Percentiles rank a stretch among this genome's conserved stretches.
These are phyloP conservation scores for Porogramme epimiltina DNA, from an alignment of 1,284 basidiomycete species.

Conservation along the genomic window DNA sequence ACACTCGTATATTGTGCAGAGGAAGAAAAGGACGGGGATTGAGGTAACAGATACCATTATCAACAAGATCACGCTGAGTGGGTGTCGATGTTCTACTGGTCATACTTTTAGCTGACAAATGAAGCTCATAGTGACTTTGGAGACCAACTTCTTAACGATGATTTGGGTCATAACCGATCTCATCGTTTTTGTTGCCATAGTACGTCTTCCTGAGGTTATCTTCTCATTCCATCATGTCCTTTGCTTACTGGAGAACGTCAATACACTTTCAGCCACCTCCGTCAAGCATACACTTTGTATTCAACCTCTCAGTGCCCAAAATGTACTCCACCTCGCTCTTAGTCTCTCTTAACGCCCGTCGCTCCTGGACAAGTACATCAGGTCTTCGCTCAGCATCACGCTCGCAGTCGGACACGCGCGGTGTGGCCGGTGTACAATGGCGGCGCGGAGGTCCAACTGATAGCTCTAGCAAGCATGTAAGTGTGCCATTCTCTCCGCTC, in stretches of 20 bases:
- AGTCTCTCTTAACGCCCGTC: conserved; percentile 33
- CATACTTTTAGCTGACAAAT: too few species aligned
- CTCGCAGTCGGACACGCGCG: neutral
- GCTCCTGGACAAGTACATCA: conserved; percentile 27
- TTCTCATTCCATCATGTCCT: neutral
- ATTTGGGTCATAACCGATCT: conserved; percentile 12
- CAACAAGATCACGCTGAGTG: conserved; percentile 38
- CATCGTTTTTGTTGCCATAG: conserved; percentile 5
- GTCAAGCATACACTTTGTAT: conserved; percentile 29
- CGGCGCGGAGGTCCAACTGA: neutral
- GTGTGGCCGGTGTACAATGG: neutral
- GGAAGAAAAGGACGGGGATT: conserved; percentile 32
- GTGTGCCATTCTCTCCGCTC: neutral
- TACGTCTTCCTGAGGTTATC: neutral
- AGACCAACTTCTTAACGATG: conserved; percentile 39
- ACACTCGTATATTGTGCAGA: conserved; percentile 25
- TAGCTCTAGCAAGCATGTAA: neutral
- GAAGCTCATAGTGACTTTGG: conserved; percentile 36
- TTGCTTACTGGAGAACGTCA: neutral
- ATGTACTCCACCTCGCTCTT: conserved; percentile 33
- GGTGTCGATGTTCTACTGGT: conserved; percentile 10
- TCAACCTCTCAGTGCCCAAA: conserved; percentile 32
- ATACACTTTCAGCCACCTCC: conserved; percentile 13
- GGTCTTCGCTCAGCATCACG: neutral
- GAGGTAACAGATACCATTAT: conserved; percentile 24